Base-by-base conservation (phyloP, 306 rosid genomes). In the Cucurbita maxima region DNA sequence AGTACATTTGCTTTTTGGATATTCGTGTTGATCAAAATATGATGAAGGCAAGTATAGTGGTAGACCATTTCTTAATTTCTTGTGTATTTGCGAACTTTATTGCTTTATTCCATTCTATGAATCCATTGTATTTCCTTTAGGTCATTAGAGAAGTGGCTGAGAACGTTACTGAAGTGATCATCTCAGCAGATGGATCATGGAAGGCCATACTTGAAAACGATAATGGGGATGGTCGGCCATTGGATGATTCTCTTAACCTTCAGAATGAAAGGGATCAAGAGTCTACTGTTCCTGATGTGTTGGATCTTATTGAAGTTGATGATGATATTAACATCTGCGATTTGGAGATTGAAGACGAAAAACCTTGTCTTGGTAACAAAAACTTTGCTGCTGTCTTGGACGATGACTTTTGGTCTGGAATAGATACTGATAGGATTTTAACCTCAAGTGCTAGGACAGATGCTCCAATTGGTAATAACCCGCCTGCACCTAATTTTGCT, bases 101-200 rank as follows among this genome's bases (percentile, higher is more conserved):
- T 62, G 51, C 18, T 68, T 16, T n/a, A 20, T 75, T 67, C 15
- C 44, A 18, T 79, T 73, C 7, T 19, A n/a, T 43, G 18, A 51
- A 53, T 16, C 51, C n/a, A 44, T 54, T 66, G 64, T 61, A 53
- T 72, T 63, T 50, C 50, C 30, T 8, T 62, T 61, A 95, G 99
- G 88, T 91, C 84, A 81, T 95, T 75, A 81, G 80, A 81, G 88
- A 85, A 67, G 92, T 95, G 43, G 97, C 88, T 45, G 80, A 88
- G 70, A 84, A 88, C 53, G 83, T 95, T 66, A 66, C 71, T 40
- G 92, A 86, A 77, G 95, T 95, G 71, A 84, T 77, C 73, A 85
- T 95, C 72, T 80, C 85, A 55, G 85, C 89, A 50, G 90, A 91
- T 82, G 97, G 99, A 71, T 95, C 96, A 12, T 91, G 96, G 99